Percentiles rank a stretch among this genome's conserved stretches.
Evolutionary conservation across 2,329 filamentous ascomycete genomes (phyloP).

Genomic region (Scolecobasidium constrictum): DNA sequence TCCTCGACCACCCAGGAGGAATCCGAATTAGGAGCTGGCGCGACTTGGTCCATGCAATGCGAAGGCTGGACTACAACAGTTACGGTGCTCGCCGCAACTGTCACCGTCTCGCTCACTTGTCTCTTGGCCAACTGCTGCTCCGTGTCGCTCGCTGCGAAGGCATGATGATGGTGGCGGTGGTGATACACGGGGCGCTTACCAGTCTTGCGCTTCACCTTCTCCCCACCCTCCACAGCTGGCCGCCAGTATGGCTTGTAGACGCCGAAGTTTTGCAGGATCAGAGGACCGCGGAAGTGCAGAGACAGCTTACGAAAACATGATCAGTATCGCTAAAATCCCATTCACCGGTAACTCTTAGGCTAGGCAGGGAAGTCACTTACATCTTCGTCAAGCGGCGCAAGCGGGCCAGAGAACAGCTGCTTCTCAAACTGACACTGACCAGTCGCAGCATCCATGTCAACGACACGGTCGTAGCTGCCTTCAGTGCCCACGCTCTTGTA

Average conservation of each 20-base stretch:
- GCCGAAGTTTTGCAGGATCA: constrained; percentile 56
- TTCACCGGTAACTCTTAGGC: no score
- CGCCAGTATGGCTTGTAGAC: constrained; percentile 59
- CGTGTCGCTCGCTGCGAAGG: no score
- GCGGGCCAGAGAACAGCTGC: constrained; percentile 45
- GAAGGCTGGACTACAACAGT: no score
- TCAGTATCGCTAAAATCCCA: no score
- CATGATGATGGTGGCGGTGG: constrained; percentile 27
- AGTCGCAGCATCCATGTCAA: constrained; percentile 44
- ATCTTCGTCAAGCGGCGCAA: constrained; percentile 60
- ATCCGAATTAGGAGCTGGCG: no score
- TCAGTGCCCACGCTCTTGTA: constrained; percentile 50
- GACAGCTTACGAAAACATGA: constrained; percentile 44
- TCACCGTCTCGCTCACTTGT: constrained; percentile 38
- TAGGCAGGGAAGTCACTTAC: no score
- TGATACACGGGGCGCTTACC: no score
- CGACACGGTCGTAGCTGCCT: constrained; percentile 56
- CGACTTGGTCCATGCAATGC: no score
- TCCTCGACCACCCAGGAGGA: no score
- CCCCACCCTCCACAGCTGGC: no score
- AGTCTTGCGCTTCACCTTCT: no score
- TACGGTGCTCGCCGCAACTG: no score
- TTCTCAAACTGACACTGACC: constrained; percentile 44
- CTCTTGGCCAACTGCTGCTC: constrained; percentile 35
- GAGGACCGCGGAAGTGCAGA: constrained; percentile 60